Percentiles rank a stretch among this genome's conserved stretches.
Conservation (phyloP, 1,284 basidiomycete species). For the Wolfiporia cocos region DNA sequence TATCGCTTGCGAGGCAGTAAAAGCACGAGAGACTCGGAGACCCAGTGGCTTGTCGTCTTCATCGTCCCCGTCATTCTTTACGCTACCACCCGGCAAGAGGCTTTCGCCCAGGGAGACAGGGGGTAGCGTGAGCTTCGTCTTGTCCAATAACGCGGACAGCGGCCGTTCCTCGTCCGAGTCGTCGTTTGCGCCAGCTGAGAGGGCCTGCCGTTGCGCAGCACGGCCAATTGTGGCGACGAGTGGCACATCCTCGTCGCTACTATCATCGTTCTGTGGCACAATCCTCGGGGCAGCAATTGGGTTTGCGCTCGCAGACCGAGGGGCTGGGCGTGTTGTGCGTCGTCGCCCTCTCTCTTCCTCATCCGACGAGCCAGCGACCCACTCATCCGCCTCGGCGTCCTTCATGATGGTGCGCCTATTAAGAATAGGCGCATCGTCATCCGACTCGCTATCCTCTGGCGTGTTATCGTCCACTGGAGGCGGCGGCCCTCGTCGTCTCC, state of each 20-base stretch:
- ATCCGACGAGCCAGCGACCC: conserved; percentile 60
- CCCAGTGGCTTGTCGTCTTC: conserved; percentile 70
- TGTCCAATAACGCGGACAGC: conserved; percentile 51
- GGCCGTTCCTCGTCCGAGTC: conserved; percentile 75
- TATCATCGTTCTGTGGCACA: conserved; percentile 29
- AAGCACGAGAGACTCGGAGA: conserved; percentile 42
- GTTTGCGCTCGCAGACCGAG: conserved; percentile 35
- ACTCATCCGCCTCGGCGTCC: conserved; percentile 32
- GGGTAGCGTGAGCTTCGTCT: conserved; percentile 42
- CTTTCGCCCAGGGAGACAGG: conserved; percentile 37
- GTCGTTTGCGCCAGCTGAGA: conserved; percentile 22
- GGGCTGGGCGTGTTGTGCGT: conserved; percentile 50
- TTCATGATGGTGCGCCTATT: conserved; percentile 9
- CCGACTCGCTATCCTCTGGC: conserved; percentile 46
- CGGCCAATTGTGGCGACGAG: conserved; percentile 57
- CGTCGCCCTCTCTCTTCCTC: conserved; percentile 40
- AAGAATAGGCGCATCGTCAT: conserved; percentile 31
- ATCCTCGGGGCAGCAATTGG: conserved; percentile 9
- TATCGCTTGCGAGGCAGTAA: conserved; percentile 1
- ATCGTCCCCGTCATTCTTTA: conserved; percentile 27
- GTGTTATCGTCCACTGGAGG: conserved; percentile 37
- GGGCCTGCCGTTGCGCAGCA: conserved; percentile 36
- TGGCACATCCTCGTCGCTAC: conserved; percentile 74
- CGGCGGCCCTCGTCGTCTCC: conserved; percentile 34
- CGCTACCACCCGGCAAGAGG: conserved; percentile 18